phyloP scores from a whole-genome alignment of 495 filamentous ascomycete species.

The Pseudevernia furfuracea region DNA sequence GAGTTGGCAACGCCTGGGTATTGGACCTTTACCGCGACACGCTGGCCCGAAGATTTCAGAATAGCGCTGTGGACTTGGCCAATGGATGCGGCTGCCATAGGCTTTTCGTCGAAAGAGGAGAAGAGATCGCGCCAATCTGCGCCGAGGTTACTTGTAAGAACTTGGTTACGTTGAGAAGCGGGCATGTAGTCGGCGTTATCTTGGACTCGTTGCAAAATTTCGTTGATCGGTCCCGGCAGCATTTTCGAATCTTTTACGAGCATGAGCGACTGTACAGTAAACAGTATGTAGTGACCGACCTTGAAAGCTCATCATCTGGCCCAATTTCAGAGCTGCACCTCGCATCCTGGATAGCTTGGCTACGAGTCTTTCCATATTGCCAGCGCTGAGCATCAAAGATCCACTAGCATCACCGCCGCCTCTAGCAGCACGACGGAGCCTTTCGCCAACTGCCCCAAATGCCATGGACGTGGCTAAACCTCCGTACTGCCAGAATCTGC shows the following conservation, averaged over 20 bases:
- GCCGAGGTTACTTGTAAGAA: constrained; percentile 71
- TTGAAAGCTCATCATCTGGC: constrained; percentile 96
- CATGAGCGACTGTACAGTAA: constrained; percentile 16
- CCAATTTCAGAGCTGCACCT: constrained; percentile 94
- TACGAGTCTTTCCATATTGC: constrained; percentile 87
- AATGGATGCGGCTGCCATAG: constrained; percentile 95
- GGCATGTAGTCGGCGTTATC: constrained; percentile 99
- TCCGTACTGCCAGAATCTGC: constrained; percentile 88
- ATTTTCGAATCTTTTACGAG: constrained; percentile 69
- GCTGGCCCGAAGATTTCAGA: constrained; percentile 62
- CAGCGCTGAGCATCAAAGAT: constrained; percentile 79
- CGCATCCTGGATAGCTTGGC: constrained; percentile 91
- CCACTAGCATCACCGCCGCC: constrained; percentile 48
- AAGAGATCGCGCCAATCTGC: constrained; percentile 80
- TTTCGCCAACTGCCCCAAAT: constrained; percentile 82
- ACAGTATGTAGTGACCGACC: constrained; percentile 35
- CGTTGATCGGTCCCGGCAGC: constrained; percentile 74
- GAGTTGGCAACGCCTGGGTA: constrained; percentile 95
- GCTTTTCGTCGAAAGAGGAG: constrained; percentile 75
- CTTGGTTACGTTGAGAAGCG: constrained; percentile 76
- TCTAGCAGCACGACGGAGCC: constrained; percentile 59
- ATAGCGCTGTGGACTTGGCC: constrained; percentile 88
- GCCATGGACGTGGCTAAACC: constrained; percentile 92
- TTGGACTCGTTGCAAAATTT: constrained; percentile 88
- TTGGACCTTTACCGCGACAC: constrained; percentile 92